Conservation (phyloP, 106 monocot genomes). For the Dactylorhiza incarnata region DNA sequence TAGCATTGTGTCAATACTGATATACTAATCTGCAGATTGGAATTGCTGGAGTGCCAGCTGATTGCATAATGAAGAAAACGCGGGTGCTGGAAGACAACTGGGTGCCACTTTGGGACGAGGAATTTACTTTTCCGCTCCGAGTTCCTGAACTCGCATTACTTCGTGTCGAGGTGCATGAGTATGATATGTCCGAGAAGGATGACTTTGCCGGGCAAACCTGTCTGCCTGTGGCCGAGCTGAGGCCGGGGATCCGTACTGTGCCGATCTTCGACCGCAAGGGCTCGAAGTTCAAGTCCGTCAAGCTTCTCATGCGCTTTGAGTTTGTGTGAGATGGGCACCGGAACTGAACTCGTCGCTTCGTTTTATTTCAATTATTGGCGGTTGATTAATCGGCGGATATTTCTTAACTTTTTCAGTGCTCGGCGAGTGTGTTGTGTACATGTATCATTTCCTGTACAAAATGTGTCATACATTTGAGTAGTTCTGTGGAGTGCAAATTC, state of each 20-base stretch:
- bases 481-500: too few relatives aligned
- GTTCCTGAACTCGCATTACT: slow-evolving; percentile 51
- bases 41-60: slow-evolving; percentile 42
- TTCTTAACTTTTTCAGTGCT: too few relatives aligned
- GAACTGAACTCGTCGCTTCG: too few relatives aligned
- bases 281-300: slow-evolving; percentile 20
- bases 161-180: slow-evolving; percentile 43
- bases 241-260: slow-evolving; percentile 38
- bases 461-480: too few relatives aligned
- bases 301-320: slow-evolving; percentile 39
- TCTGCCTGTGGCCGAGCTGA: slow-evolving; percentile 39
- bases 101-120: slow-evolving; percentile 46
- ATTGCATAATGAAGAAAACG: slow-evolving; percentile 49
- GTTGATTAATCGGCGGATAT: too few relatives aligned
- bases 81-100: slow-evolving; percentile 40
- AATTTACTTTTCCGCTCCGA: slow-evolving; percentile 32
- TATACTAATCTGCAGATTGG: slow-evolving; percentile 26
- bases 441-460: too few relatives aligned
- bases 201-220: slow-evolving; percentile 54
- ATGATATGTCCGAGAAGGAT: slow-evolving; percentile 49
- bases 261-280: slow-evolving; percentile 41
- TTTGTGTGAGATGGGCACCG: slow-evolving; percentile 17
- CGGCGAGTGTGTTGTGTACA: too few relatives aligned
- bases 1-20: background rate
- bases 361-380: too few relatives aligned